Conservation (phyloP, 306 rosid genomes). For the Cicer pinnatifidum region DNA sequence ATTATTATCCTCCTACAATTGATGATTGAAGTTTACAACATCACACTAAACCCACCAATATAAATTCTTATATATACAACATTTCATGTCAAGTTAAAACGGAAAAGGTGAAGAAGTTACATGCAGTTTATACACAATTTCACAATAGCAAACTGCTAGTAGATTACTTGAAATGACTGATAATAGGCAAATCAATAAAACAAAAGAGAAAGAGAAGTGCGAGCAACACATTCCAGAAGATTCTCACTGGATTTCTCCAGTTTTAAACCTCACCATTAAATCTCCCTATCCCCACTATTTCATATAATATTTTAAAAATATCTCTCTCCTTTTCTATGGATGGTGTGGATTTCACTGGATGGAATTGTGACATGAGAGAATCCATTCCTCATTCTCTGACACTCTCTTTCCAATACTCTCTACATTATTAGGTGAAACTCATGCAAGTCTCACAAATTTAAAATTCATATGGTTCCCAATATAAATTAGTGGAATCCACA, state of each 20-base stretch:
- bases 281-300: neutral
- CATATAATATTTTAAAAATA: neutral
- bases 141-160: slow-evolving; percentile 30
- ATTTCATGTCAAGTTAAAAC: slow-evolving; percentile 2
- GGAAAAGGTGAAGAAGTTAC: slow-evolving; percentile 32
- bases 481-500: neutral
- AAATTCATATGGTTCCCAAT: neutral
- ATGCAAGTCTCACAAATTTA: neutral
- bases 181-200: slow-evolving; percentile 18
- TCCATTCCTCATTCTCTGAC: neutral
- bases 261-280: neutral
- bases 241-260: neutral
- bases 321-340: neutral
- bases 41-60: slow-evolving; percentile 35
- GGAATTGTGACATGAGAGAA: neutral
- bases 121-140: slow-evolving; percentile 7
- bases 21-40: slow-evolving; percentile 14
- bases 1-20: slow-evolving; percentile 25
- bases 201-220: slow-evolving; percentile 1
- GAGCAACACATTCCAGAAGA: neutral
- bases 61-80: slow-evolving; percentile 18
- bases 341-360: slow-evolving; percentile 12
- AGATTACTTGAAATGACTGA: neutral
- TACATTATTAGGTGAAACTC: neutral
- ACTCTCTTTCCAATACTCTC: neutral